Evolutionary conservation across 306 rosid genomes (phyloP), one percentile per base, ranked within the genome.

Genomic region (Corylus heterophylla): DNA sequence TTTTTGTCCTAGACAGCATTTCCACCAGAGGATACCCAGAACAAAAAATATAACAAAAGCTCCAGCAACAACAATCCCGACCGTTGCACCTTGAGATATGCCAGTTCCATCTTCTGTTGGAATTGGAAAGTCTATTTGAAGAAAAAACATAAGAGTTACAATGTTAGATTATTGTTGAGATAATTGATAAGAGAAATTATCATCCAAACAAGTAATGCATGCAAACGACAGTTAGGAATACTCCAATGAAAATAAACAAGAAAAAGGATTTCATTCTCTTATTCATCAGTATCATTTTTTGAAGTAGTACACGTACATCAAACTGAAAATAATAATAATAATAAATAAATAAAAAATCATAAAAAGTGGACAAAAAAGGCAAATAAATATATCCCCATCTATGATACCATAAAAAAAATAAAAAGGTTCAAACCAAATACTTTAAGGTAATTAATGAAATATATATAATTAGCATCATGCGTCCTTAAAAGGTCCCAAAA

Each of bases 1-100:
- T 62, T 84, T 71, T 54, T 12, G 62, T 52, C 71, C 25, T 27
- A 62, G 56, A 51, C 69, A 74, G 55, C 79, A 56, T 31, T 51
- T 79, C 90, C 81, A 73, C 86, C 81, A 84, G 59, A 87, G 66
- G 31, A 82, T 69, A 29, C 79, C 81, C 17, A 82, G 11, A 20
- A 51, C 45, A 45, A 79, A 45, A 39, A 82, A 74, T 62, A 84
- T 29, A 54, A 79, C 51, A 25, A 81, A 55, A 35, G 78, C 44
- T 61, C 48, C 77, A 16, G 78, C 84, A 20, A 50, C 76, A 42
- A 81, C 87, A 56, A 84, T 81, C 52, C 87, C 89, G 47, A 76
- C 72, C 20, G 70, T 77, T 4, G 1, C 73, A 31, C 82, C 78
- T 8, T 61, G 25, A 45, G 85, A 52, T 68, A 86, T 52, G 39